Conservation (phyloP, 208 protist species). For the Trypanosoma boissoni region DNA sequence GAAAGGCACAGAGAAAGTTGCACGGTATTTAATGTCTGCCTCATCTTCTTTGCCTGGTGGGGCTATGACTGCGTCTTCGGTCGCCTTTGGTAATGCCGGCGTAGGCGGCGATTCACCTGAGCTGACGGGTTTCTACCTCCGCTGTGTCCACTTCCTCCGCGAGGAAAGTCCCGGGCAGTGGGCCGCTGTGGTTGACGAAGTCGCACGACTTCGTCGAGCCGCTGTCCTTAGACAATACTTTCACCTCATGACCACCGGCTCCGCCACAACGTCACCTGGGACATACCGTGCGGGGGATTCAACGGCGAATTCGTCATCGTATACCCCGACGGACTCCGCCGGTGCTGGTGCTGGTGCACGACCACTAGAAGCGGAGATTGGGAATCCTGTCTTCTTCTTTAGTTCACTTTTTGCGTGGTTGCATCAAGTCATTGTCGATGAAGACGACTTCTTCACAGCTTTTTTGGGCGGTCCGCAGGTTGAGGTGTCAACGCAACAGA, state of each 20-base stretch:
- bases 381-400: constrained; percentile 82
- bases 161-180: constrained; percentile 63
- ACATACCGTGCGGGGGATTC: constrained; percentile 33
- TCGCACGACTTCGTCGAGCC: constrained; percentile 58
- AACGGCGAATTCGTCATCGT: constrained; percentile 4
- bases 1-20: constrained; percentile 57
- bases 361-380: constrained; percentile 78
- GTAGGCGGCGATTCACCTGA: constrained; percentile 55
- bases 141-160: constrained; percentile 53
- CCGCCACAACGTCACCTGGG: constrained; percentile 42
- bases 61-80: neutral
- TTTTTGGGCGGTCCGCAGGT: constrained; percentile 27
- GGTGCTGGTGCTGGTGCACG: constrained; percentile 27
- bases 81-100: constrained; percentile 1
- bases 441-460: constrained; percentile 64
- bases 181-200: constrained; percentile 63
- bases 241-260: constrained; percentile 81
- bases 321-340: neutral
- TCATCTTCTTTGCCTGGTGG: constrained; percentile 16
- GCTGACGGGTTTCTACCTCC: constrained; percentile 62
- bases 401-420: constrained; percentile 82
- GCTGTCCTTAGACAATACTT: constrained; percentile 82
- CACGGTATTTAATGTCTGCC: constrained; percentile 51
- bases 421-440: constrained; percentile 80
- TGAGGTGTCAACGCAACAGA: neutral